Conservation (phyloP, 495 filamentous ascomycete genomes). For the Aspergillus affinis region DNA sequence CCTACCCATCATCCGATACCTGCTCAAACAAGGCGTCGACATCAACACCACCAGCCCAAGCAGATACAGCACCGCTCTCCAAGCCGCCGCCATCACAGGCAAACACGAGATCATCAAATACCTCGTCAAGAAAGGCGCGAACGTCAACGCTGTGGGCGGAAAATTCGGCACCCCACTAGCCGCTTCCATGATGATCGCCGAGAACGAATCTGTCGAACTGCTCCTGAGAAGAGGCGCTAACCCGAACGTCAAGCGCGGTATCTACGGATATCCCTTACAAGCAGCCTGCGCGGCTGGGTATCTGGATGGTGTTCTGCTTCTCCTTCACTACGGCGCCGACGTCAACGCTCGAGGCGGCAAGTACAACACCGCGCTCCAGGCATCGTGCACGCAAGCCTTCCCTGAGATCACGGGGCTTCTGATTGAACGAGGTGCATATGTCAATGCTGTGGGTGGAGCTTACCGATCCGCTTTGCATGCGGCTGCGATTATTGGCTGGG, state of each 20-base stretch:
- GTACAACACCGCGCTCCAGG: neutral
- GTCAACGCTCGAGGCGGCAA: neutral
- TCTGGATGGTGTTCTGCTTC: neutral
- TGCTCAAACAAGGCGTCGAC: neutral
- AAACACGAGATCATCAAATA: neutral
- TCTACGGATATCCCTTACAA: neutral
- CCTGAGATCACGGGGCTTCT: neutral
- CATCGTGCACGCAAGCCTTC: neutral
- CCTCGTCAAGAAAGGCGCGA: neutral
- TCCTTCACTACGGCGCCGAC: neutral
- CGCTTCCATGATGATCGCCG: neutral
- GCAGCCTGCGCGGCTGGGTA: neutral
- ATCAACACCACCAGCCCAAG: neutral
- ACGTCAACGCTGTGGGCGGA: neutral
- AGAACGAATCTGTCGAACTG: neutral
- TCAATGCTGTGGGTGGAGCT: neutral
- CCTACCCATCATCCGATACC: neutral
- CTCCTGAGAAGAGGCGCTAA: neutral
- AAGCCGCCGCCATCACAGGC: neutral
- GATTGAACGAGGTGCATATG: neutral
- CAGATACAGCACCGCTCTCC: neutral
- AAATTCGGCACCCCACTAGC: neutral
- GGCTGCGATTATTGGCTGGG: neutral
- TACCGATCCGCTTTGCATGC: neutral
- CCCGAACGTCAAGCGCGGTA: neutral